phyloP scores from a whole-genome alignment of 2,329 filamentous ascomycete species.

The Calonectria ilicicola region DNA sequence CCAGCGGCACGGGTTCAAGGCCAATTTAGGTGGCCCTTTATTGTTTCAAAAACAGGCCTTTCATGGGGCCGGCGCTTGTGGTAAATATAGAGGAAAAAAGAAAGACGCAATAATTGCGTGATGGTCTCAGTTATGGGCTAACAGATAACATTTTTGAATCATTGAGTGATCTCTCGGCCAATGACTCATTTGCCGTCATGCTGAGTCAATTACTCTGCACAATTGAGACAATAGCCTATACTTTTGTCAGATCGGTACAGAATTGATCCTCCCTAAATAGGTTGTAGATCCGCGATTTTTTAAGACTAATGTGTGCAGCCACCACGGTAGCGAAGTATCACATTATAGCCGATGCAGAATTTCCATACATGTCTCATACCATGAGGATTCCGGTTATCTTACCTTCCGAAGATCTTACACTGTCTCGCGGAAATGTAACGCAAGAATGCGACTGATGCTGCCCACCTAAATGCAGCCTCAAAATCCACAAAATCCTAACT shows the following conservation, averaged over 20 bases:
- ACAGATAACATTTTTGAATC: neutral
- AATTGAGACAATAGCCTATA: neutral
- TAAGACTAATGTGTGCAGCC: neutral
- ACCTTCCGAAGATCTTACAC: neutral
- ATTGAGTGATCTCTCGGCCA: conserved; percentile 47
- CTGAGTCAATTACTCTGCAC: neutral
- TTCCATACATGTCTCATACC: neutral
- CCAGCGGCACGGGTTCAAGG: neutral
- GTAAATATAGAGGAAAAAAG: neutral
- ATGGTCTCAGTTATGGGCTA: neutral
- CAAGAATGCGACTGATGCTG: neutral
- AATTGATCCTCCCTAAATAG: neutral
- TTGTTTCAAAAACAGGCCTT: neutral
- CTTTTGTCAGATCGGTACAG: neutral
- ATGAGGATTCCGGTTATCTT: neutral
- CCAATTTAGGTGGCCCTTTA: neutral
- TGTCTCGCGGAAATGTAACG: neutral
- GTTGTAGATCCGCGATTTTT: neutral
- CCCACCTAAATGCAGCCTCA: neutral
- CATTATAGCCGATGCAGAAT: neutral
- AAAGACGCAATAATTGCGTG: neutral
- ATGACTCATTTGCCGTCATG: conserved; percentile 54
- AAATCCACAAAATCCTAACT: neutral
- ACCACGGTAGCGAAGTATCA: neutral
- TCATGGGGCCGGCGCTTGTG: neutral